Percentiles rank a stretch among this genome's conserved stretches.
These are phyloP conservation scores for Circinella umbellata DNA, from an alignment of 371 early-diverging fungal genomes.

Conservation along the genomic window DNA sequence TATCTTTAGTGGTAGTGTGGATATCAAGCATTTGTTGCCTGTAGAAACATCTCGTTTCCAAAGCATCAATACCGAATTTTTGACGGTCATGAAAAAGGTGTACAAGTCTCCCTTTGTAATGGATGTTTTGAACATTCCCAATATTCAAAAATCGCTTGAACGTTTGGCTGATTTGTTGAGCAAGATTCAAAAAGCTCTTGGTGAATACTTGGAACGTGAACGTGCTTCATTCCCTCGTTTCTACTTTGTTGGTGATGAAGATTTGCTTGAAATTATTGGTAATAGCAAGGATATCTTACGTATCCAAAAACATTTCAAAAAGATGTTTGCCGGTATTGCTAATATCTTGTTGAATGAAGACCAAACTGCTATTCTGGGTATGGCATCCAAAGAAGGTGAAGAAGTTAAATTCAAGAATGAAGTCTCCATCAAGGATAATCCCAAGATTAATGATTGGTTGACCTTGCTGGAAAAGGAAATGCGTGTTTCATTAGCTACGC, in stretches of 20 bases:
- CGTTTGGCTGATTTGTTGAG: slow-evolving; percentile 90
- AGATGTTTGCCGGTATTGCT: slow-evolving; percentile 99
- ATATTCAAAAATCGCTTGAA: slow-evolving; percentile 95
- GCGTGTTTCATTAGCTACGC: slow-evolving; percentile 81
- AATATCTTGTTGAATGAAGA: slow-evolving; percentile 84
- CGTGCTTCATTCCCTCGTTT: slow-evolving; percentile 97
- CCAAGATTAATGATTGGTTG: slow-evolving; percentile 97
- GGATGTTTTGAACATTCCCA: slow-evolving; percentile 91
- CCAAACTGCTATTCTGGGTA: slow-evolving; percentile 72
- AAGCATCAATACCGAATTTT: slow-evolving; percentile 96
- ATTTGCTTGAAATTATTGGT: slow-evolving; percentile 98
- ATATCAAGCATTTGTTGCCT: slow-evolving; percentile 96
- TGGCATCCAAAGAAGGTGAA: slow-evolving; percentile 95
- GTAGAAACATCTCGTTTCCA: slow-evolving; percentile 94
- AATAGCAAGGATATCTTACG: slow-evolving; percentile 95
- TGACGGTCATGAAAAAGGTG: slow-evolving; percentile 97
- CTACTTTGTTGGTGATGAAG: slow-evolving; percentile 99
- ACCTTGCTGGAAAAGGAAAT: slow-evolving; percentile 94
- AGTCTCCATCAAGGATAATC: slow-evolving; percentile 81
- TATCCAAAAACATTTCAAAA: slow-evolving; percentile 97
- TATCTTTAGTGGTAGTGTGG: slow-evolving; percentile 94
- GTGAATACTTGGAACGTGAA: slow-evolving; percentile 97
- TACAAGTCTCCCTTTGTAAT: slow-evolving; percentile 96
- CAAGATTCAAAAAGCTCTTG: slow-evolving; percentile 97
- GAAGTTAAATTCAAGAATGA: slow-evolving; percentile 80